phyloP scores from a whole-genome alignment of 1,284 basidiomycete species.

The Coniferiporia weirii region DNA sequence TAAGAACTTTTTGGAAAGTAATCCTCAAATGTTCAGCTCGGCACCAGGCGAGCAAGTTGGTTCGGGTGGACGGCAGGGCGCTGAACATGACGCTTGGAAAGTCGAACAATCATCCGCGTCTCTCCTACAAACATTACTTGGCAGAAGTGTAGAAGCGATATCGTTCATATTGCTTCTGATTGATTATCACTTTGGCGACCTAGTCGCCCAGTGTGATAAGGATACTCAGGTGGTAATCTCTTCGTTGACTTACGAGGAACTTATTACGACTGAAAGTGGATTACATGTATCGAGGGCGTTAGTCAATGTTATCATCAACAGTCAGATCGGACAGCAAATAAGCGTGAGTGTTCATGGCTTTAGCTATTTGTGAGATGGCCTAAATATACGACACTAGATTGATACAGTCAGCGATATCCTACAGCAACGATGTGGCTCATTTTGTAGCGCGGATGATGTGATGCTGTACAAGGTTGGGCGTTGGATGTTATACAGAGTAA shows the following conservation, averaged over 20 bases:
- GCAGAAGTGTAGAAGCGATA: slow-evolving; percentile 84
- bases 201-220: slow-evolving; percentile 74
- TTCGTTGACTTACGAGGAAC: slow-evolving; percentile 74
- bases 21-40: slow-evolving; percentile 76
- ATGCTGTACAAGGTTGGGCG: slow-evolving; percentile 87
- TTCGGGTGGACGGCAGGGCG: slow-evolving; percentile 46
- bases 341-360: slow-evolving; percentile 53
- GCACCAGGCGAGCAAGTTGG: slow-evolving; percentile 59
- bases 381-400: slow-evolving; percentile 46
- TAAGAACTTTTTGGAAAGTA: slow-evolving; percentile 71
- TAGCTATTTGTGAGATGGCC: slow-evolving; percentile 8
- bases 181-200: slow-evolving; percentile 87
- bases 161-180: slow-evolving; percentile 89
- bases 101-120: slow-evolving; percentile 80
- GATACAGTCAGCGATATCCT: slow-evolving; percentile 94
- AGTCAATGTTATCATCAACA: slow-evolving; percentile 94
- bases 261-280: slow-evolving; percentile 81
- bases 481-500: background rate
- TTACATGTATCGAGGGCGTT: slow-evolving; percentile 81
- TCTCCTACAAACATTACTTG: slow-evolving; percentile 69
- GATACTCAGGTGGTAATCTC: slow-evolving; percentile 65
- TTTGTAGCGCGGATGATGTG: slow-evolving; percentile 98
- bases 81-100: slow-evolving; percentile 82
- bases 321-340: slow-evolving; percentile 94
- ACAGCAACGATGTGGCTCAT: slow-evolving; percentile 92